Conservation (phyloP, 345 rosid genomes). For the Eutrema yunnanense region DNA sequence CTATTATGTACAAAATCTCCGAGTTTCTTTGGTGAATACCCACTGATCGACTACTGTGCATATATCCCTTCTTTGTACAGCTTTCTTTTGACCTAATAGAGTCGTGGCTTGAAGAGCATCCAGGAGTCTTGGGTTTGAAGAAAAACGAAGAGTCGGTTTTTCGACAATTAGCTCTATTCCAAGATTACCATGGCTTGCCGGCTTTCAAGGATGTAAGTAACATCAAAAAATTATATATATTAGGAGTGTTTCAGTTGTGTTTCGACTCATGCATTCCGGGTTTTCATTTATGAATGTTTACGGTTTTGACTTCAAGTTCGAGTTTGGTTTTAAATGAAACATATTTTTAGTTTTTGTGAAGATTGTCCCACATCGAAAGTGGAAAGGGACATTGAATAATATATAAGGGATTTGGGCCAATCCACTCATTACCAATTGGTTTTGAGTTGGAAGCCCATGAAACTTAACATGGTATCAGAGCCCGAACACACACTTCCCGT, state of each 20-base stretch:
- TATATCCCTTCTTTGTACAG: constrained; percentile 29
- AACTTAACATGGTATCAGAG: too few relatives aligned
- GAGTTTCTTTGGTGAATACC: neutral
- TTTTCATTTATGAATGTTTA: neutral
- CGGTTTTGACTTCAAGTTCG: too few relatives aligned
- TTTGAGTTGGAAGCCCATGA: too few relatives aligned
- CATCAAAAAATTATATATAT: neutral
- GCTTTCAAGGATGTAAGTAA: constrained; percentile 57
- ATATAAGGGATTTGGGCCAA: too few relatives aligned
- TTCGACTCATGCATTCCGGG: neutral
- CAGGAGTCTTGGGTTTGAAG: constrained; percentile 45
- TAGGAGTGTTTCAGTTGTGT: neutral
- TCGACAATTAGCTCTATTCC: constrained; percentile 71
- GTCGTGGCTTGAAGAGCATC: constrained; percentile 63
- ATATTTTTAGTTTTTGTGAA: too few relatives aligned
- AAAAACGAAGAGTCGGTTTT: constrained; percentile 51
- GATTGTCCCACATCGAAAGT: too few relatives aligned
- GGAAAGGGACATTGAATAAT: too few relatives aligned
- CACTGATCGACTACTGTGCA: neutral
- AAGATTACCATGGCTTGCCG: constrained; percentile 86
- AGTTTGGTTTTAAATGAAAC: too few relatives aligned
- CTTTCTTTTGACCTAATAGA: constrained; percentile 68
- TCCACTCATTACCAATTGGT: too few relatives aligned
- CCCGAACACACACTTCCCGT: too few relatives aligned
- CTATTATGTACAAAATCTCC: neutral